phyloP scores from a whole-genome alignment of 768 basidiomycete genomes.

The Leccinum longicurvipes region DNA sequence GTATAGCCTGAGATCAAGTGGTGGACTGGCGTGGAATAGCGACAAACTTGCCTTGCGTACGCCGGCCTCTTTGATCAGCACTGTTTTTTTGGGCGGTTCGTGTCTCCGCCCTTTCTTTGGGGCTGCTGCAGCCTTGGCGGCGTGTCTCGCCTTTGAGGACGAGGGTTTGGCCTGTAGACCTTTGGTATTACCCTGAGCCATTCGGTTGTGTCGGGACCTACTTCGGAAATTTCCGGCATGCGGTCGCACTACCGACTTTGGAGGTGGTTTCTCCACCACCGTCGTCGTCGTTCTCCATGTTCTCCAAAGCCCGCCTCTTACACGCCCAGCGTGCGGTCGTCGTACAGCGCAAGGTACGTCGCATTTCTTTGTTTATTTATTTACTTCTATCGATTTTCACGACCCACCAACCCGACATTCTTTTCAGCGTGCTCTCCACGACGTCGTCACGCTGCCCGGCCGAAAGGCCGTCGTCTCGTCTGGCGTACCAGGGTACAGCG shows the following conservation, averaged over 20 bases:
- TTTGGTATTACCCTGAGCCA: constrained; percentile 89
- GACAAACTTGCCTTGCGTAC: constrained; percentile 61
- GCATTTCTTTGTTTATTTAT: background rate
- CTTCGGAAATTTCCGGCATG: constrained; percentile 27
- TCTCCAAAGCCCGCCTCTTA: constrained; percentile 44
- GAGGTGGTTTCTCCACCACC: constrained; percentile 5
- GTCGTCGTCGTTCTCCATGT: constrained; percentile 33
- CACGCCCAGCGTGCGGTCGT: constrained; percentile 52
- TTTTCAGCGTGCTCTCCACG: constrained; percentile 68
- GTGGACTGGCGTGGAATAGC: background rate
- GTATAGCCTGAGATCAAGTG: too few relatives aligned
- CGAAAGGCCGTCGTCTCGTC: constrained; percentile 67
- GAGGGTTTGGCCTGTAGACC: constrained; percentile 58
- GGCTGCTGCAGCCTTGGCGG: constrained; percentile 63
- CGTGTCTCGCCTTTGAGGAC: constrained; percentile 47
- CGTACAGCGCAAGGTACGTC: constrained; percentile 44
- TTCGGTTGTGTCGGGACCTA: background rate
- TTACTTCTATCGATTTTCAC: background rate
- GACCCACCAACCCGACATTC: background rate
- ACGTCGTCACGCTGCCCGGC: constrained; percentile 58
- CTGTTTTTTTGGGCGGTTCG: constrained; percentile 79
- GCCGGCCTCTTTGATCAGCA: constrained; percentile 68
- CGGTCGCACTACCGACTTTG: constrained; percentile 2
- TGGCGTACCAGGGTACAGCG: constrained; percentile 82
- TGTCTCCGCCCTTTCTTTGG: constrained; percentile 77